Evolutionary conservation across 2,329 filamentous ascomycete genomes (phyloP).

Genomic region (Tothia fuscella): DNA sequence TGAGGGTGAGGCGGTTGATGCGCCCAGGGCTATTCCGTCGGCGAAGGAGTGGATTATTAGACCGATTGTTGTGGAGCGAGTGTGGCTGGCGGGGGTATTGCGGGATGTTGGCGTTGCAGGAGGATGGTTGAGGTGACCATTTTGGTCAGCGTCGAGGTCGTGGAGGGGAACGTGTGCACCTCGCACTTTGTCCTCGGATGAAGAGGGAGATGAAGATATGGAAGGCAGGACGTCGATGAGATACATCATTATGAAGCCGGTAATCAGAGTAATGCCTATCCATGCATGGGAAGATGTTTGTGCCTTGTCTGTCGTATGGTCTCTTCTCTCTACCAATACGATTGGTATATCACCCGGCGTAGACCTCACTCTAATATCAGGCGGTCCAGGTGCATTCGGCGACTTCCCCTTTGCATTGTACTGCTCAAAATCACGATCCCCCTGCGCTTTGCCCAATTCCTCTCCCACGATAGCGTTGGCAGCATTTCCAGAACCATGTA

Average conservation of each 20-base stretch:
- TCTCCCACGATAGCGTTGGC: neutral
- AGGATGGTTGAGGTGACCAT: conserved; percentile 45
- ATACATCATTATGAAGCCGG: conserved; percentile 94
- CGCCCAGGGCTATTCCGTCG: conserved; percentile 90
- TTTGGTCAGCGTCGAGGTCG: neutral
- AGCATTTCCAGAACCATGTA: neutral
- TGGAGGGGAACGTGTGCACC: neutral
- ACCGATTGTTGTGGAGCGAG: conserved; percentile 57
- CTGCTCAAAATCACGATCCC: too few relatives aligned
- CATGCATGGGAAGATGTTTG: conserved; percentile 44
- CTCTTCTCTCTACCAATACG: neutral
- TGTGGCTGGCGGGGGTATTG: conserved; percentile 13
- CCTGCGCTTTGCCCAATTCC: neutral
- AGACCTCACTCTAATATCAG: too few relatives aligned
- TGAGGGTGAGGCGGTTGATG: conserved; percentile 57
- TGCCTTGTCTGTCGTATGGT: neutral
- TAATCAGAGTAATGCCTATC: conserved; percentile 74
- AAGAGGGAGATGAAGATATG: conserved; percentile 12
- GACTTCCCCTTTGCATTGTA: conserved; percentile 1
- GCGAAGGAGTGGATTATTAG: conserved; percentile 93
- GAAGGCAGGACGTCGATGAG: conserved; percentile 55
- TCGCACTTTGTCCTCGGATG: too few relatives aligned
- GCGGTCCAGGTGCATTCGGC: neutral
- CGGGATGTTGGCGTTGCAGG: conserved; percentile 38
- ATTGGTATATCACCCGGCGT: neutral